Evolutionary conservation across 1,139 yeast genomes (phyloP).

Genomic region (Blastobotrys arbuscula): DNA sequence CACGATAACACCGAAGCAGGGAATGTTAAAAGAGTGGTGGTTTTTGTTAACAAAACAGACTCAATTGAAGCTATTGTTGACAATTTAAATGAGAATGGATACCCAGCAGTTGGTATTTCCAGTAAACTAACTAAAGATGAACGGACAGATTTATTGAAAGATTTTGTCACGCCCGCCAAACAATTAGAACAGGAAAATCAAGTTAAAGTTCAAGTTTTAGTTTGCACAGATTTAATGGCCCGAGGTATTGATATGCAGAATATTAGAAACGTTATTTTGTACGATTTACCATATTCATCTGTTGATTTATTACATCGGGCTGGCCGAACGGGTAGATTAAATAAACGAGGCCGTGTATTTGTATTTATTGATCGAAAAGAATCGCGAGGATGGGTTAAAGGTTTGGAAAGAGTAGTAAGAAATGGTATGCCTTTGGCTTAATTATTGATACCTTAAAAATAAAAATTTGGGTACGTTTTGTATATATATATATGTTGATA

Average conservation of each 20-base stretch:
- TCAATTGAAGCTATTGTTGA: slow-evolving; percentile 56
- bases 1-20: slow-evolving; percentile 80
- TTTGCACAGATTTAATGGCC: slow-evolving; percentile 87
- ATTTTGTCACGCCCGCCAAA: slow-evolving; percentile 58
- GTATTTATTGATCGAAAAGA: slow-evolving; percentile 65
- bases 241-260: slow-evolving; percentile 85
- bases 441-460: too few species aligned
- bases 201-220: slow-evolving; percentile 48
- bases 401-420: slow-evolving; percentile 55
- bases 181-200: slow-evolving; percentile 29
- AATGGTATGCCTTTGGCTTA: slow-evolving; percentile 17
- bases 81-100: slow-evolving; percentile 51
- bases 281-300: slow-evolving; percentile 80
- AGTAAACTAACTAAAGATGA: slow-evolving; percentile 59
- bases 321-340: slow-evolving; percentile 94
- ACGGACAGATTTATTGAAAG: slow-evolving; percentile 49
- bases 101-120: slow-evolving; percentile 57
- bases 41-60: slow-evolving; percentile 75
- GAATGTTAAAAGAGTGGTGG: slow-evolving; percentile 70
- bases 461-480: background rate
- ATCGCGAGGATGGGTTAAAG: slow-evolving; percentile 73
- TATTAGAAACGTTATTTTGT: slow-evolving; percentile 72
- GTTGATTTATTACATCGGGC: slow-evolving; percentile 86
- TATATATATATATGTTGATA: background rate
- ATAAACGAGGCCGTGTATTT: slow-evolving; percentile 81